Evolutionary conservation across 805 yeast genomes (phyloP).

Genomic region (Wickerhamomyces ciferrii): DNA sequence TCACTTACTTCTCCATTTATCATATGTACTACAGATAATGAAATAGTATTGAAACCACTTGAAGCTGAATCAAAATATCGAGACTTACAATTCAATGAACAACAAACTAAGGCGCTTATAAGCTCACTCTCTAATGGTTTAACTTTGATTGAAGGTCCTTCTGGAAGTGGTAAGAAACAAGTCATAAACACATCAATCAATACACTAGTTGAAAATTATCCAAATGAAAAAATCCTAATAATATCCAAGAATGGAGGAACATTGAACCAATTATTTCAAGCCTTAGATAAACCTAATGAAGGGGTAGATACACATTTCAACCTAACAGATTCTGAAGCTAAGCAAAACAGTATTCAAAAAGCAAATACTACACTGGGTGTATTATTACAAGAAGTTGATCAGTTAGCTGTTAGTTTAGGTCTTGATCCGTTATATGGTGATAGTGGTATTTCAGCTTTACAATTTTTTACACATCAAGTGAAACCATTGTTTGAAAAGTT

Average conservation of each 20-base stretch:
- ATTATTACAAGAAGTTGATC: constrained; percentile 21
- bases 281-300: background rate
- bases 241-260: constrained; percentile 5
- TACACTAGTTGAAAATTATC: constrained; percentile 14
- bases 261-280: background rate
- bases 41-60: background rate
- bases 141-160: constrained; percentile 42
- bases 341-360: background rate
- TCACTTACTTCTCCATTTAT: background rate
- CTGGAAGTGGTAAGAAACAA: constrained; percentile 47
- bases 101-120: constrained; percentile 13
- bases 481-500: constrained; percentile 8
- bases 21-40: background rate
- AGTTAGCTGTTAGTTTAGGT: constrained; percentile 23
- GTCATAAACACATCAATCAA: constrained; percentile 20
- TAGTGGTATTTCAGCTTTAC: constrained; percentile 29
- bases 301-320: constrained; percentile 1
- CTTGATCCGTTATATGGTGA: constrained; percentile 32
- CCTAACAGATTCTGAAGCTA: constrained; percentile 1
- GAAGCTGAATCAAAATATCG: background rate
- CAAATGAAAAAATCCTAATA: constrained; percentile 11
- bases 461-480: constrained; percentile 22
- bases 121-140: constrained; percentile 31
- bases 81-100: background rate
- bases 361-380: constrained; percentile 7